Percentiles rank a stretch among this genome's conserved stretches.
phyloP scores from a whole-genome alignment of 2,329 filamentous ascomycete genomes.

The Aspergillus sp. region DNA sequence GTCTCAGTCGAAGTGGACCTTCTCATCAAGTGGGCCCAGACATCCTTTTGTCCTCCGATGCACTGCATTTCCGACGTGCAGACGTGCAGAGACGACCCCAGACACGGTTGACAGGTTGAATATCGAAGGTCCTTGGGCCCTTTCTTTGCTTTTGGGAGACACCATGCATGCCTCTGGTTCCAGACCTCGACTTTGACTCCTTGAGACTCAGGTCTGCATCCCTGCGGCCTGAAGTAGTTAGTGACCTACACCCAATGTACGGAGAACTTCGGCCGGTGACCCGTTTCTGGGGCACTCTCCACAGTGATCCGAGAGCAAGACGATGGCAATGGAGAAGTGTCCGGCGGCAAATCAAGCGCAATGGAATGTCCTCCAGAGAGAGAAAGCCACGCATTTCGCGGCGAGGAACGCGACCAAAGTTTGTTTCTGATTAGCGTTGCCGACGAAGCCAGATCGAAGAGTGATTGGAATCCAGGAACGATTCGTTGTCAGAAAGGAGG shows the following conservation, averaged over 20 bases:
- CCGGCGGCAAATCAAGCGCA: too few relatives aligned
- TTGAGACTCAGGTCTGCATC: neutral
- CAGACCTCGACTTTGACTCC: neutral
- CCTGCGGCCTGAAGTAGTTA: neutral
- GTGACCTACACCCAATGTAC: too few relatives aligned
- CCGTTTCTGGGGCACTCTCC: neutral
- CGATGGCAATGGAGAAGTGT: neutral
- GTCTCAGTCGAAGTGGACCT: neutral
- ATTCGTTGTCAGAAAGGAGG: too few relatives aligned
- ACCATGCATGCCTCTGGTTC: neutral
- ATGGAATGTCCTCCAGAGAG: too few relatives aligned
- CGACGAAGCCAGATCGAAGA: too few relatives aligned
- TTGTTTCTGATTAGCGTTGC: too few relatives aligned
- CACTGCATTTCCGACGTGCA: neutral
- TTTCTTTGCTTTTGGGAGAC: neutral
- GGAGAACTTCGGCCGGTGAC: neutral
- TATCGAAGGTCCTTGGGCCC: neutral
- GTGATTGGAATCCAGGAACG: too few relatives aligned
- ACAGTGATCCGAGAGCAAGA: neutral
- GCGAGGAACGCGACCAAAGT: too few relatives aligned
- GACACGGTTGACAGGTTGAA: neutral
- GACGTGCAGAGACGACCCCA: neutral
- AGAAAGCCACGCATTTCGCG: too few relatives aligned
- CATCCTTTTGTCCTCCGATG: neutral
- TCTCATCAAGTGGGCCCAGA: neutral